A percentile compares a stretch with the other conserved stretches of the same genome.
Evolutionary conservation across 2,329 filamentous ascomycete species (phyloP).

Genomic region (Talaromyces islandicus): DNA sequence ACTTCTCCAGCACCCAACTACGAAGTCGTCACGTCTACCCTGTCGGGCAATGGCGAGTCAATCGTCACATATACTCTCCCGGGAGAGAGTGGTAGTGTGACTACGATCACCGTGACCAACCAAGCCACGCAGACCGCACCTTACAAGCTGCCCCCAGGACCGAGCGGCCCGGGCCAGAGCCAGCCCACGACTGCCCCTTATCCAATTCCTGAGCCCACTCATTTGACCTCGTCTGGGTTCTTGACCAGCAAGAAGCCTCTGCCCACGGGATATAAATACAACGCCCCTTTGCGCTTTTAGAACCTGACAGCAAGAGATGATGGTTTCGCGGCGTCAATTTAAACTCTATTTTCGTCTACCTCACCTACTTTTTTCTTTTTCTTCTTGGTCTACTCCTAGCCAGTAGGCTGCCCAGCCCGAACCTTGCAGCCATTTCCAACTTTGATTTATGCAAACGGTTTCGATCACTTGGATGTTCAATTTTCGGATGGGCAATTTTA

Average conservation of each 20-base stretch:
- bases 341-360: background rate
- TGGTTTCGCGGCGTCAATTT: background rate
- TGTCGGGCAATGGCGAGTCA: background rate
- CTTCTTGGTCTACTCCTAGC: constrained; percentile 10
- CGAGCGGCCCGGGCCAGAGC: constrained; percentile 11
- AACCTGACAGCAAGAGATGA: background rate
- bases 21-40: background rate
- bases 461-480: background rate
- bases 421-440: background rate
- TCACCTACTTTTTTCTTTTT: constrained; percentile 11
- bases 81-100: background rate
- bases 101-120: background rate
- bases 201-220: constrained; percentile 5
- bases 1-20: background rate
- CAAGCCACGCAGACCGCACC: background rate
- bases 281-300: background rate
- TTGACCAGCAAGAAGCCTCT: constrained; percentile 21
- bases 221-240: constrained; percentile 22
- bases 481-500: background rate
- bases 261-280: constrained; percentile 16
- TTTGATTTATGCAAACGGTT: background rate
- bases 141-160: constrained; percentile 5
- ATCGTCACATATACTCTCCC: background rate
- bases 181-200: constrained; percentile 10
- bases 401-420: background rate